These are phyloP conservation scores for Globisporangium iwayamae DNA, from an alignment of 352 stramenopile genomes.

Conservation along the genomic window DNA sequence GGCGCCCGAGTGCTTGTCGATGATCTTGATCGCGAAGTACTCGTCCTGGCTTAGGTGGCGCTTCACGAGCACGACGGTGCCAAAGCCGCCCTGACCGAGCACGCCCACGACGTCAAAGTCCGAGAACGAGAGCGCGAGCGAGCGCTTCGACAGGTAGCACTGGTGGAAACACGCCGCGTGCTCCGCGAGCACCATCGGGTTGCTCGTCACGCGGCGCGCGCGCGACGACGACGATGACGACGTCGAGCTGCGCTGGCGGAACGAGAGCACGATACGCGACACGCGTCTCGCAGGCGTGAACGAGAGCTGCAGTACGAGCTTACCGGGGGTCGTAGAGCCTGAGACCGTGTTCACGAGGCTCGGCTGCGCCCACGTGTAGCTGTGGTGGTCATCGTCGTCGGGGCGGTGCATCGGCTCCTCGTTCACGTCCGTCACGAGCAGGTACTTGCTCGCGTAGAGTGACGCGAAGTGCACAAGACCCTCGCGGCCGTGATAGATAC, in stretches of 20 bases:
- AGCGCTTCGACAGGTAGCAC: conserved; percentile 79
- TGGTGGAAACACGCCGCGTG: conserved; percentile 80
- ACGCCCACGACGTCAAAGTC: conserved; percentile 85
- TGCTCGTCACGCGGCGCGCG: conserved; percentile 56
- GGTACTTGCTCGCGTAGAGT: conserved; percentile 79
- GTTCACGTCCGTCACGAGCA: conserved; percentile 50
- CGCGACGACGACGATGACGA: conserved; percentile 28
- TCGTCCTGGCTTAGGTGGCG: conserved; percentile 71
- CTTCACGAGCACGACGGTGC: conserved; percentile 79
- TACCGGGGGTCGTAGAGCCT: conserved; percentile 67
- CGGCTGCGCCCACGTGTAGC: conserved; percentile 50
- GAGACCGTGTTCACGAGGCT: conserved; percentile 74
- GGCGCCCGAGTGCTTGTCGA: conserved; percentile 77
- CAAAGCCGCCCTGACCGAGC: conserved; percentile 75
- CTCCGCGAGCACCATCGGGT: conserved; percentile 74
- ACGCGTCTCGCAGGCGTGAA: conserved; percentile 80
- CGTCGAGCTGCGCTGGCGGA: conserved; percentile 57
- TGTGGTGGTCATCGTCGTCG: conserved; percentile 75
- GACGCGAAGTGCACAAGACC: conserved; percentile 82
- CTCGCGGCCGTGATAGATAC: conserved; percentile 83
- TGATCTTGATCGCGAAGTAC: conserved; percentile 88
- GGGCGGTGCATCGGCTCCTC: conserved; percentile 48
- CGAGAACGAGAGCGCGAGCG: conserved; percentile 76
- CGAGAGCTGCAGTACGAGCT: conserved; percentile 75
- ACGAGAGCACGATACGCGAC: conserved; percentile 81